A percentile compares a stretch with the other conserved stretches of the same genome.
phyloP scores from a whole-genome alignment of 2,329 filamentous ascomycete genomes.

The Dactylella cylindrospora region DNA sequence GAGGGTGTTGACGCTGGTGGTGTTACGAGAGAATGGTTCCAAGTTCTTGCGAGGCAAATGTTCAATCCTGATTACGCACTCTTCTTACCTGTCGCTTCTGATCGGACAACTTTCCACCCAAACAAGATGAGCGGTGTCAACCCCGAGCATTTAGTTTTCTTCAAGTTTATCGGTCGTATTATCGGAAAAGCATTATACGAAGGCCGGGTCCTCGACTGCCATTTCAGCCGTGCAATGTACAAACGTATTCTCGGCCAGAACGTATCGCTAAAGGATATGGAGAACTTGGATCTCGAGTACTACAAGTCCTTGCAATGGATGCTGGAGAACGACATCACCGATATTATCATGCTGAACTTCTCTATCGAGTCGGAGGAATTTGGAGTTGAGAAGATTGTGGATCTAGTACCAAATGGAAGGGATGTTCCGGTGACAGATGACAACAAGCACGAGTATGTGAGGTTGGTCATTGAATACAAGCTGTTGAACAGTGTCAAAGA shows the following conservation, averaged over 20 bases:
- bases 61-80: slow-evolving; percentile 97
- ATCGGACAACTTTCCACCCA: slow-evolving; percentile 97
- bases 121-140: slow-evolving; percentile 94
- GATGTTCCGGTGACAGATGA: slow-evolving; percentile 94
- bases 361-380: slow-evolving; percentile 93
- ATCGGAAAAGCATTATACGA: slow-evolving; percentile 98
- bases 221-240: slow-evolving; percentile 98
- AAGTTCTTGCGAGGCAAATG: slow-evolving; percentile 95
- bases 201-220: slow-evolving; percentile 90
- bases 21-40: slow-evolving; percentile 98
- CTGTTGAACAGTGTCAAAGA: slow-evolving; percentile 88
- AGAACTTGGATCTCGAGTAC: slow-evolving; percentile 96
- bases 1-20: slow-evolving; percentile 97
- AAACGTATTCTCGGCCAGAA: slow-evolving; percentile 94
- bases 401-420: slow-evolving; percentile 81
- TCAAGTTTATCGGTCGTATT: slow-evolving; percentile 98
- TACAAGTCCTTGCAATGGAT: slow-evolving; percentile 99
- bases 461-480: slow-evolving; percentile 89
- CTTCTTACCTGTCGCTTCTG: slow-evolving; percentile 93
- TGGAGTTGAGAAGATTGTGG: slow-evolving; percentile 81
- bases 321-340: slow-evolving; percentile 96
- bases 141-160: slow-evolving; percentile 92
- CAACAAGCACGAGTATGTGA: slow-evolving; percentile 98
- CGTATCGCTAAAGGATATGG: slow-evolving; percentile 98
- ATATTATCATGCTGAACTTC: slow-evolving; percentile 95